Base-by-base conservation (phyloP, 1,284 basidiomycete species). In the Sanghuangporus sanghuang region DNA sequence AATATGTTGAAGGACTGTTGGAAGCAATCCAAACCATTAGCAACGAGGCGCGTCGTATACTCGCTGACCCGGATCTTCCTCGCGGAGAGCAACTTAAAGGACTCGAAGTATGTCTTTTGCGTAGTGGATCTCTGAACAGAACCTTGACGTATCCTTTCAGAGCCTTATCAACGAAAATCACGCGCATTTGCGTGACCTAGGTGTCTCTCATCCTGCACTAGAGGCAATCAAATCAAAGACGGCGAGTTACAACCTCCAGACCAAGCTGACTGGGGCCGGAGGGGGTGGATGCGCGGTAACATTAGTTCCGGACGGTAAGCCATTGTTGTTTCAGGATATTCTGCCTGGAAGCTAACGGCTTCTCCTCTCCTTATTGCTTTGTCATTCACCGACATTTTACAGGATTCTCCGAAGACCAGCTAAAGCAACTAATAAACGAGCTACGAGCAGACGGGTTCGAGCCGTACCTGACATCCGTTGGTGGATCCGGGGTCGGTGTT, bases 221-320 rank as follows among this genome's bases (percentile, higher is more conserved):
- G 97, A 99, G 75, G 78, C 81, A 46, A 95, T 98, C 69, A 86
- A 89, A 61, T 77, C 80, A 38, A 86, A 83, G 69, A 94, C 95
- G 0, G 76, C 79, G 3, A 87, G 87, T 6, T 92, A 89, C 75
- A 78, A 77, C 6, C 79, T 99, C 55, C 87, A 88, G 68, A 98
- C 96, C n/a, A 99, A 99, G 79, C 77, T 99, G 61, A 99, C 97
- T 2, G 97, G 97, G 48, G 96, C 97, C 2, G 97, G 97, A n/a
- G 97, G 97, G 35, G 97, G 97, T 16, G 97, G 97, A 16, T 99
- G 97, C 72, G 92, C 96, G 1, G 95, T 99, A 35, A 98, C 96
- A 5, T 84, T 99, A 39, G 82, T 99, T 58, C 96, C 96, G 57
- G 95, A 98, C 77, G 84, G 94, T 77, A 60, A 69, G 50, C 58